Evolutionary conservation across 805 yeast genomes (phyloP).

Genomic region (Saccharomyces kudriavzevii): DNA sequence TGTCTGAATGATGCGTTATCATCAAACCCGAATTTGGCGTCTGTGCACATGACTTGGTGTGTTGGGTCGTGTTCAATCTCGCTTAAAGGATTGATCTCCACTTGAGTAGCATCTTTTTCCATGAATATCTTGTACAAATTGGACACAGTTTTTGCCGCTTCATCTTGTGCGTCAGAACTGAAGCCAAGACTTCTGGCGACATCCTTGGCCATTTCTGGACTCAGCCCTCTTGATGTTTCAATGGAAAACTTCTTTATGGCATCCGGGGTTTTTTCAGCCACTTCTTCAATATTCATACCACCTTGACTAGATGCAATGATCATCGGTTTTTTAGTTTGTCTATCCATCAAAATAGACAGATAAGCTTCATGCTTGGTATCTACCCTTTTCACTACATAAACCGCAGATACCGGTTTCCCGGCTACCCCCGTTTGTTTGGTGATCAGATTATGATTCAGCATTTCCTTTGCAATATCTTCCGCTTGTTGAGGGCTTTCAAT

Average conservation of each 20-base stretch:
- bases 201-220: conserved; percentile 63
- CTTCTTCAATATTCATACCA: conserved; percentile 99
- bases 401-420: conserved; percentile 96
- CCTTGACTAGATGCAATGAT: conserved; percentile 96
- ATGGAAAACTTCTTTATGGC: conserved; percentile 86
- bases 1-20: conserved; percentile 95
- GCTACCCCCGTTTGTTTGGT: conserved; percentile 97
- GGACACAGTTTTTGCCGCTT: conserved; percentile 81
- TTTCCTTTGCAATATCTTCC: conserved; percentile 71
- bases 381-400: conserved; percentile 90
- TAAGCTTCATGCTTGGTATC: conserved; percentile 92
- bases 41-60: conserved; percentile 92
- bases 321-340: conserved; percentile 81
- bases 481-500: conserved; percentile 82
- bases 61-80: conserved; percentile 49
- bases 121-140: conserved; percentile 81
- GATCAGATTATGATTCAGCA: conserved; percentile 87
- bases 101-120: conserved; percentile 94
- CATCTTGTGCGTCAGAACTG: conserved; percentile 62
- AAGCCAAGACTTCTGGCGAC: conserved; percentile 79
- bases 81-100: conserved; percentile 95
- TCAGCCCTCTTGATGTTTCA: conserved; percentile 66
- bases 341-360: conserved; percentile 89
- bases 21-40: conserved; percentile 97
- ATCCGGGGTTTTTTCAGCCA: conserved; percentile 82